phyloP scores from a whole-genome alignment of 164 flowering plant genomes.

The Aristolochia fimbriata region DNA sequence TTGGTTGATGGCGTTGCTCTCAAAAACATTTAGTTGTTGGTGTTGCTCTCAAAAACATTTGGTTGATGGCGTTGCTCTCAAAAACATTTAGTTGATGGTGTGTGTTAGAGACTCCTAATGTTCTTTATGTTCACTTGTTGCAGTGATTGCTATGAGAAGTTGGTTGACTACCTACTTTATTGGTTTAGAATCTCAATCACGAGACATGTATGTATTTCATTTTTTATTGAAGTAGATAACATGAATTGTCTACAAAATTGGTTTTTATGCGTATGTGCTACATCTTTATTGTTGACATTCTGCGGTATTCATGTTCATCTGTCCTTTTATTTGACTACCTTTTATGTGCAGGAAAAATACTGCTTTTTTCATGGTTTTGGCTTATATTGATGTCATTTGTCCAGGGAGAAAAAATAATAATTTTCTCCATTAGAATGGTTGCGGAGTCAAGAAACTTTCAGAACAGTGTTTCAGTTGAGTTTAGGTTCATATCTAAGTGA shows the following conservation, averaged over 20 bases:
- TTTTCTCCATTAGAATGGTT: too few relatives aligned
- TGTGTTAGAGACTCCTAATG: not conserved
- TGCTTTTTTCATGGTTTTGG: not conserved
- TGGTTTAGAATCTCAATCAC: conserved; percentile 78
- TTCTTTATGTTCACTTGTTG: not conserved
- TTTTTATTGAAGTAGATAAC: not conserved
- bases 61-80: too few relatives aligned
- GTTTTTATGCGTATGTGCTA: not conserved
- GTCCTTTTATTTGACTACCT: not conserved
- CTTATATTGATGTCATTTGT: not conserved
- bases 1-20: too few relatives aligned
- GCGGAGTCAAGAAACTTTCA: too few relatives aligned
- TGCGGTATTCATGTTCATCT: not conserved
- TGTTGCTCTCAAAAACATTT: too few relatives aligned
- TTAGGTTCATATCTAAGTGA: too few relatives aligned
- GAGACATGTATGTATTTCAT: conserved; percentile 37
- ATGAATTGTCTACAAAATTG: not conserved
- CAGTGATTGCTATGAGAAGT: conserved; percentile 72
- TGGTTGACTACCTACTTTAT: conserved; percentile 71
- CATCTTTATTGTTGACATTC: not conserved
- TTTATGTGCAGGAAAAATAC: not conserved
- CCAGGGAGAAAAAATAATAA: too few relatives aligned
- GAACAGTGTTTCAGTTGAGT: too few relatives aligned
- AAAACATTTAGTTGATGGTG: too few relatives aligned
- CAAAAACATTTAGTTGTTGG: too few relatives aligned